Evolutionary conservation across 257 asterid species (phyloP), one percentile per base, ranked within the genome.

Genomic region (Solanum arcanum): DNA sequence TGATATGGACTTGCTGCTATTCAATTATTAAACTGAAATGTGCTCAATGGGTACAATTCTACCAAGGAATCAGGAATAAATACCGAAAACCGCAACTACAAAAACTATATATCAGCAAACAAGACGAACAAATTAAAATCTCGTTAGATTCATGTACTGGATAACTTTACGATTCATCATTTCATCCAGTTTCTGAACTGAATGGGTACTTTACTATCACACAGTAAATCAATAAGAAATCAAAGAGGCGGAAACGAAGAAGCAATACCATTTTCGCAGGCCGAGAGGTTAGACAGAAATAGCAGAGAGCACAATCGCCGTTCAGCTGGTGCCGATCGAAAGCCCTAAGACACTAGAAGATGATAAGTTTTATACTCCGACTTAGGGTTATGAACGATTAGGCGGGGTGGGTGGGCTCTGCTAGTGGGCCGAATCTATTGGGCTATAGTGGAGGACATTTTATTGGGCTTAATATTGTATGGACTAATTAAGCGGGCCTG

Each of bases 281-380:
- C 62, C 37, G 15, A 42, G 62, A 42, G 33, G 21, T 77, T 77
- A 25, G 85, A 80, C 85, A 80, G 85, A 80, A 80, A 80, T 47
- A 80, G 20, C 44, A 80, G 85, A 80, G 68, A 80, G 85, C 85
- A 80, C 85, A 80, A 29, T 47, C 25, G 44, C 85, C 85, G 85
- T 47, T 80, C 85, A 80, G 85, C 85, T 47, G 68, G 68, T 80
- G 85, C 85, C 85, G 85, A 80, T 80, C 68, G 29, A 47, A 80
- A 80, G 66, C 84, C 68, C 16, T 27, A 0, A 16, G 1, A 15
- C 1, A n/a, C 11, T 6, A 29, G 11, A 80, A 11, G 20, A 9
- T 47, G 20, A 1, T 0, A 49, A 52, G 2, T 16, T 47, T 27
- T 47, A 80, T 80, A 80, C 44, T 47, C 18, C 68, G 20, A 29